Evolutionary conservation across 2,329 filamentous ascomycete species (phyloP).

Genomic region (Aspergillus fischeri): DNA sequence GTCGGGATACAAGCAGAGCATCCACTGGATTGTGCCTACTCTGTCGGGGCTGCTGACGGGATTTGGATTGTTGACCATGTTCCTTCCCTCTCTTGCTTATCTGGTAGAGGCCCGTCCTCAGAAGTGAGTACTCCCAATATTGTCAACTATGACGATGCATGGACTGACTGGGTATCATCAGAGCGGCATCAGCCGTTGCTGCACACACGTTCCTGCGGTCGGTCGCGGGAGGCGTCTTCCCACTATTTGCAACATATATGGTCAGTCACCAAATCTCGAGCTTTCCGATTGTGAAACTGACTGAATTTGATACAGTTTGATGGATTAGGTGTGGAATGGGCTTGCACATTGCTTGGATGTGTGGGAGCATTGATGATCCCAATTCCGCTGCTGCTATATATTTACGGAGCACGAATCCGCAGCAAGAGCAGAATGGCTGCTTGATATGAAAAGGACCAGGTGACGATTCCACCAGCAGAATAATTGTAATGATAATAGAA

Average conservation of each 20-base stretch:
- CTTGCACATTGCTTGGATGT: slow-evolving; percentile 28
- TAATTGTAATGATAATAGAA: not conserved
- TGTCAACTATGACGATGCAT: not conserved
- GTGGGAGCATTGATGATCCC: slow-evolving; percentile 24
- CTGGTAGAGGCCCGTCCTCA: slow-evolving; percentile 35
- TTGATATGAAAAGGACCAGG: not conserved
- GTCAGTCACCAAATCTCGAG: not conserved
- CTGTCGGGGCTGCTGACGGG: slow-evolving; percentile 43
- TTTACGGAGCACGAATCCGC: slow-evolving; percentile 10
- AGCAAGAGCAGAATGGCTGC: slow-evolving; percentile 2
- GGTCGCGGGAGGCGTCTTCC: slow-evolving; percentile 37
- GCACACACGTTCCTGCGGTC: slow-evolving; percentile 49
- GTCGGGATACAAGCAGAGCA: slow-evolving; percentile 30
- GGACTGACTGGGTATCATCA: slow-evolving; percentile 11
- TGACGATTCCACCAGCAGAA: not conserved
- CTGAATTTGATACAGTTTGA: slow-evolving; percentile 19
- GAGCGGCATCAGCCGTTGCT: slow-evolving; percentile 48
- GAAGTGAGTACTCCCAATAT: not conserved
- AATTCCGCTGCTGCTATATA: slow-evolving; percentile 21
- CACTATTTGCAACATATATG: slow-evolving; percentile 18
- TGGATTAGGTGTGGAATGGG: slow-evolving; percentile 27
- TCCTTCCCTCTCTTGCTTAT: slow-evolving; percentile 47
- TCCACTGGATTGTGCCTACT: slow-evolving; percentile 41
- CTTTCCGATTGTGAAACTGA: not conserved
- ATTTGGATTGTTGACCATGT: slow-evolving; percentile 46